These are phyloP conservation scores for Xylariomycetidae sp. DNA, from an alignment of 2,329 filamentous ascomycete species.

Conservation along the genomic window DNA sequence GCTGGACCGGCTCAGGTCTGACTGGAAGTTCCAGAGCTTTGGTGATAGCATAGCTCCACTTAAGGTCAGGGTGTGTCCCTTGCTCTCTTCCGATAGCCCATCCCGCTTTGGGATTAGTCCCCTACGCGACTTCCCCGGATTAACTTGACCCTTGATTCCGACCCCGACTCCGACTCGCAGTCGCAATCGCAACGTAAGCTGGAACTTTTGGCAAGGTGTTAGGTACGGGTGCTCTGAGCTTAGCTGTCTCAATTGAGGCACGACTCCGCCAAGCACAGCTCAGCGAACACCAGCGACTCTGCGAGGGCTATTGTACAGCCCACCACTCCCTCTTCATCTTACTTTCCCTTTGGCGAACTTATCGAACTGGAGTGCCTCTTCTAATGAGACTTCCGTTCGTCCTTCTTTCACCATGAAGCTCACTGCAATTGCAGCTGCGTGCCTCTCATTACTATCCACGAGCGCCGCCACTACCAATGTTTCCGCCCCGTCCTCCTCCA, in stretches of 20 bases:
- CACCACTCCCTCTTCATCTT: slow-evolving; percentile 4
- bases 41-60: too few relatives aligned
- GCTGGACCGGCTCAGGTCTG: too few relatives aligned
- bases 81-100: too few relatives aligned
- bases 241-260: slow-evolving; percentile 15
- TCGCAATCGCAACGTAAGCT: slow-evolving; percentile 26
- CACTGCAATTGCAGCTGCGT: slow-evolving; percentile 48
- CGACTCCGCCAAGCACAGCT: slow-evolving; percentile 9
- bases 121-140: slow-evolving; percentile 8
- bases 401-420: slow-evolving; percentile 37
- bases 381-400: slow-evolving; percentile 24
- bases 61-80: too few relatives aligned
- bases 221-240: slow-evolving; percentile 10
- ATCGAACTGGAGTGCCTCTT: slow-evolving; percentile 23
- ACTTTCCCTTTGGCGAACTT: too few relatives aligned
- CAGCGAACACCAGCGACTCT: slow-evolving; percentile 7
- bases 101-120: too few relatives aligned
- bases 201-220: slow-evolving; percentile 21
- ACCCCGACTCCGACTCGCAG: not conserved
- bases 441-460: slow-evolving; percentile 51
- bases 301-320: slow-evolving; percentile 4
- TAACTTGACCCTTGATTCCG: slow-evolving; percentile 13
- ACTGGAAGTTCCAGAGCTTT: too few relatives aligned
- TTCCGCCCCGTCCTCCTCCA: slow-evolving; percentile 42
- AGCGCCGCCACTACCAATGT: slow-evolving; percentile 30